Conservation (phyloP, 2,329 filamentous ascomycete genomes). For the Dactylellina drechsleri region DNA sequence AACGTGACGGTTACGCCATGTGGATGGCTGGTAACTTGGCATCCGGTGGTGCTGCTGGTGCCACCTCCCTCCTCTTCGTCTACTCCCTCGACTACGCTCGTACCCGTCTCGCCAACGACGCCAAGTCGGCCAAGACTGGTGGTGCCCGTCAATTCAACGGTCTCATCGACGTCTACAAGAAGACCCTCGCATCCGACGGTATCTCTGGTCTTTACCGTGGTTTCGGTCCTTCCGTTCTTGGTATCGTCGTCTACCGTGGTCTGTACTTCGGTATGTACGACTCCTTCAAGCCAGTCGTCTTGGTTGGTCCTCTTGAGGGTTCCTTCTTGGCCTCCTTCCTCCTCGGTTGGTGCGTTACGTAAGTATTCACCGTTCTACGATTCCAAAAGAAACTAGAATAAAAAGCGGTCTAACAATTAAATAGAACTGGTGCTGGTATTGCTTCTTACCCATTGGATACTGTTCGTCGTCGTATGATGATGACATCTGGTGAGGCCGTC, state of each 20-base stretch:
- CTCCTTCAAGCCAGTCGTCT: constrained; percentile 98
- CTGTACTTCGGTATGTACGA: constrained; percentile 99
- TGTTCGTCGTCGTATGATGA: constrained; percentile 99
- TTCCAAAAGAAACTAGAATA: too few species aligned
- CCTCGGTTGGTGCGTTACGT: constrained; percentile 96
- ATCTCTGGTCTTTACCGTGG: constrained; percentile 99
- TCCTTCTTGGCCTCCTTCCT: constrained; percentile 99
- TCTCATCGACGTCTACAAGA: constrained; percentile 99
- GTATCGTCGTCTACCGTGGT: constrained; percentile 99
- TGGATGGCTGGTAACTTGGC: constrained; percentile 99
- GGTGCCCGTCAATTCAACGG: constrained; percentile 99
- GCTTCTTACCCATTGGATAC: constrained; percentile 99
- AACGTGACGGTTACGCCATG: constrained; percentile 95
- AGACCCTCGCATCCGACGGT: constrained; percentile 99
- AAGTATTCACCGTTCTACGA: constrained; percentile 17
- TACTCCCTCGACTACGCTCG: constrained; percentile 99
- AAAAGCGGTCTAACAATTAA: constrained; percentile 17
- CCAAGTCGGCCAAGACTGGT: constrained; percentile 96
- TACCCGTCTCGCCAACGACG: constrained; percentile 99
- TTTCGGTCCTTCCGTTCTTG: constrained; percentile 98
- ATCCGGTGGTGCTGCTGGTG: constrained; percentile 99
- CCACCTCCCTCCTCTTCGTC: constrained; percentile 99
- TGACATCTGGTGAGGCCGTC: constrained; percentile 97
- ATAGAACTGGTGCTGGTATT: constrained; percentile 94
- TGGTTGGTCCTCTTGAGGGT: constrained; percentile 88